These are phyloP conservation scores for Plasmodium chabaudi DNA, from an alignment of 169 alveolate species.

Conservation along the genomic window DNA sequence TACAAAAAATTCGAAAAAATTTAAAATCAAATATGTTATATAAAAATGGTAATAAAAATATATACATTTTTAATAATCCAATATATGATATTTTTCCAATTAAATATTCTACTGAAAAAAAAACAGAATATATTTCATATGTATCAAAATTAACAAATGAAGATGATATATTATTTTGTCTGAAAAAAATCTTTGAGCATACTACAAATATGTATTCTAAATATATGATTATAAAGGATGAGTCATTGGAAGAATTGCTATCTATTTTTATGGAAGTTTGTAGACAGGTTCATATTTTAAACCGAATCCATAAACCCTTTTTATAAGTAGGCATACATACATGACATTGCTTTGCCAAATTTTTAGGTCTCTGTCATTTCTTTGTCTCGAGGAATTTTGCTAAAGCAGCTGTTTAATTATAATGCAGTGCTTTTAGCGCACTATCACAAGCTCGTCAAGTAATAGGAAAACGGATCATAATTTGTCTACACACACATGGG, in stretches of 20 bases:
- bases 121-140: conserved; percentile 37
- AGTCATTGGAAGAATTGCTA: conserved; percentile 22
- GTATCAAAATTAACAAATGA: conserved; percentile 60
- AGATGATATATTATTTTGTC: conserved; percentile 45
- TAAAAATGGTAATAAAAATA: conserved; percentile 54
- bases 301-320: background rate
- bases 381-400: conserved; percentile 27
- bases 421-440: conserved; percentile 31
- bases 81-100: conserved; percentile 49
- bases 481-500: background rate
- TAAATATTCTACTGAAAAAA: conserved; percentile 32
- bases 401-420: conserved; percentile 54
- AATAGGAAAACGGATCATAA: background rate
- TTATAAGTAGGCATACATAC: too few relatives aligned
- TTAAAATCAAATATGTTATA: conserved; percentile 37
- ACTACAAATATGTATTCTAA: conserved; percentile 30
- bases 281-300: conserved; percentile 36
- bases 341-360: background rate
- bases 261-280: conserved; percentile 59
- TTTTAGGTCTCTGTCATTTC: conserved; percentile 39
- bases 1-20: conserved; percentile 54
- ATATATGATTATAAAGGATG: conserved; percentile 37
- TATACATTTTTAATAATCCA: conserved; percentile 46
- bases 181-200: conserved; percentile 45
- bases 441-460: conserved; percentile 60